Conservation (phyloP, 805 yeast species). For the Monosporozyma servazzii region DNA sequence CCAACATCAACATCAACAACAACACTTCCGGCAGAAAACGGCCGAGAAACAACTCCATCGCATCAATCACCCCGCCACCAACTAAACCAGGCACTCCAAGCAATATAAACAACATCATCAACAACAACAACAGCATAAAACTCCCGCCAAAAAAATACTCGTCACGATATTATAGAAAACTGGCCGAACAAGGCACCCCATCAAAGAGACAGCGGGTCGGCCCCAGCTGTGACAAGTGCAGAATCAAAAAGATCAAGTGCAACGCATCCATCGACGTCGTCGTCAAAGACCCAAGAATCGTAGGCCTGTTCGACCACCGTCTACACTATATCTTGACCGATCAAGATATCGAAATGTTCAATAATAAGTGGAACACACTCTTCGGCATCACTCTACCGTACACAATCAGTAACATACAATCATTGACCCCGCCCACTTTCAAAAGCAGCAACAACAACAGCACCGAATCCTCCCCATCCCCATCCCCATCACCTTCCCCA, state of each 20-base stretch:
- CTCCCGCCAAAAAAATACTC: neutral
- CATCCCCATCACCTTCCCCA: neutral
- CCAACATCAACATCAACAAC: neutral
- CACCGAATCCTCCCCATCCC: neutral
- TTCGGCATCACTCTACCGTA: neutral
- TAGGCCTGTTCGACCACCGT: slow-evolving; percentile 10
- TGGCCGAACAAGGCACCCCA: neutral
- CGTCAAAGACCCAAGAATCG: slow-evolving; percentile 17
- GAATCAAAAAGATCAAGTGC: slow-evolving; percentile 66
- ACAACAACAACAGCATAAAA: neutral
- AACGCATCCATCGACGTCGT: slow-evolving; percentile 52
- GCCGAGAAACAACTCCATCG: neutral
- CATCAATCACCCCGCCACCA: slow-evolving; percentile 10
- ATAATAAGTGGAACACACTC: neutral
- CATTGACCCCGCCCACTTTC: neutral
- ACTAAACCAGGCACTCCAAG: slow-evolving; percentile 1
- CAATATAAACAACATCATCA: too few species aligned
- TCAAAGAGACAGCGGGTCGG: slow-evolving; percentile 55
- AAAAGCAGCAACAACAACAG: too few species aligned
- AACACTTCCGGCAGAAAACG: neutral
- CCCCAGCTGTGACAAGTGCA: slow-evolving; percentile 67
- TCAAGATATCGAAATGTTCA: slow-evolving; percentile 8
- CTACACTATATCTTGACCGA: slow-evolving; percentile 18
- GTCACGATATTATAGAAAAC: neutral
- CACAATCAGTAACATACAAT: neutral